Base-by-base conservation (phyloP, 2,329 filamentous ascomycete genomes). In the Neofusicoccum sp. region DNA sequence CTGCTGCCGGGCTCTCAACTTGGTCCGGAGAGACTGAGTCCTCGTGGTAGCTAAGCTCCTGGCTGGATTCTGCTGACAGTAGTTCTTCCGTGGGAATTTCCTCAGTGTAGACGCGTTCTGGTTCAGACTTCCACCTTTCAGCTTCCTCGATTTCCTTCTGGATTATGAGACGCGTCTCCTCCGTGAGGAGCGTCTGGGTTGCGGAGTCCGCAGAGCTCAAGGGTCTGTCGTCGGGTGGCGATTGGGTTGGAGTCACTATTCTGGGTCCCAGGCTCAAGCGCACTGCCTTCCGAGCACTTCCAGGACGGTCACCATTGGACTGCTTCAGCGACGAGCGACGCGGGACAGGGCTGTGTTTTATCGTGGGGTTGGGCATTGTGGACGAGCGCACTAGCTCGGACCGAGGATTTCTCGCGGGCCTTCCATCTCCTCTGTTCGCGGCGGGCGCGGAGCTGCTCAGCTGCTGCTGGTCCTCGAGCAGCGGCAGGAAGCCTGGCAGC, bases 261-360 rank as follows among this genome's bases (percentile, higher is more conserved):
- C 44, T 58, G 12, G 52, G 52, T 7, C 61, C 61, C 14, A 63
- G 11, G 28, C 61, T 63, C 44, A 63, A 43, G 29, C 61, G 52
- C 6, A 63, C 61, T n/a, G 52, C 61, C 41, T 63, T 63, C 3
- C 61, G 61, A 6, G 49, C 49, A n/a, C 61, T 63, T 36, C 52
- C 52, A 14, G 61, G 36, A n/a, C 61, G 45, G 16, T 63, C 54
- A n/a, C 61, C 61, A 12, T 44, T 50, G 31, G 61, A 59, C 9
- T 59, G 61, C 34, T 63, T 63, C 37, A 63, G 52, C 29, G 61
- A 63, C 29, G 61, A 63, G 6, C 61, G 61, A 7, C 61, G 56
- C 4, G 54, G 52, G 16, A 52, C 34, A 41, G 54, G 52, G 45
- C 52, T 34, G 28, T 47, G 61, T 11, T 56, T 43, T 11, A 62